Percentiles rank a stretch among this genome's conserved stretches.
These are phyloP conservation scores for Dactylellina leptospora DNA, from an alignment of 2,329 filamentous ascomycete species.

Conservation along the genomic window DNA sequence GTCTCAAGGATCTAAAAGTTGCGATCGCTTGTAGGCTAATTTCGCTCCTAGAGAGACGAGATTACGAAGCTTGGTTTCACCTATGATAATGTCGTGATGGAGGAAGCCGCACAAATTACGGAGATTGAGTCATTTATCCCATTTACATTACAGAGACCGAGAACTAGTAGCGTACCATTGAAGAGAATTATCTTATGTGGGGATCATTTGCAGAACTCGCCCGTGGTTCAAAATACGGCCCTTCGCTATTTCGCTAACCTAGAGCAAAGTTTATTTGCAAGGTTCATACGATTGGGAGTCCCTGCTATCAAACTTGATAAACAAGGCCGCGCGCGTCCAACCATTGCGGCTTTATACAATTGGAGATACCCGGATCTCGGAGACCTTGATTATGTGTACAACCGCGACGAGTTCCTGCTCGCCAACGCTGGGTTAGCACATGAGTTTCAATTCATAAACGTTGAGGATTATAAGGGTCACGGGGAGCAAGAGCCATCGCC, in stretches of 20 bases:
- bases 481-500: constrained; percentile 90
- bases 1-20: background rate
- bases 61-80: constrained; percentile 92
- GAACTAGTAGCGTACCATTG: constrained; percentile 75
- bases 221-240: constrained; percentile 90
- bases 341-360: constrained; percentile 86
- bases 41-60: constrained; percentile 70
- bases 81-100: constrained; percentile 98
- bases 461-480: constrained; percentile 87
- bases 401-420: constrained; percentile 73
- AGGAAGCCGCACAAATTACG: constrained; percentile 97
- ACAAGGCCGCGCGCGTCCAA: constrained; percentile 88
- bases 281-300: constrained; percentile 89
- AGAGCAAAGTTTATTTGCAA: constrained; percentile 92
- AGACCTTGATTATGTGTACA: constrained; percentile 78
- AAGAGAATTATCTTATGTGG: constrained; percentile 92
- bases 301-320: constrained; percentile 89
- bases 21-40: background rate
- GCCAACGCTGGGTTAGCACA: constrained; percentile 85
- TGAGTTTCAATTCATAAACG: constrained; percentile 96
- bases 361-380: constrained; percentile 88
- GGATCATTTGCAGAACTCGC: constrained; percentile 96
- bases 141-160: constrained; percentile 82
- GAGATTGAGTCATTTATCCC: constrained; percentile 98
- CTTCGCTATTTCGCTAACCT: constrained; percentile 95